A percentile compares a stretch with the other conserved stretches of the same genome.
Evolutionary conservation across 2,329 filamentous ascomycete species (phyloP).

Genomic region (Pseudogymnoascus sp.): DNA sequence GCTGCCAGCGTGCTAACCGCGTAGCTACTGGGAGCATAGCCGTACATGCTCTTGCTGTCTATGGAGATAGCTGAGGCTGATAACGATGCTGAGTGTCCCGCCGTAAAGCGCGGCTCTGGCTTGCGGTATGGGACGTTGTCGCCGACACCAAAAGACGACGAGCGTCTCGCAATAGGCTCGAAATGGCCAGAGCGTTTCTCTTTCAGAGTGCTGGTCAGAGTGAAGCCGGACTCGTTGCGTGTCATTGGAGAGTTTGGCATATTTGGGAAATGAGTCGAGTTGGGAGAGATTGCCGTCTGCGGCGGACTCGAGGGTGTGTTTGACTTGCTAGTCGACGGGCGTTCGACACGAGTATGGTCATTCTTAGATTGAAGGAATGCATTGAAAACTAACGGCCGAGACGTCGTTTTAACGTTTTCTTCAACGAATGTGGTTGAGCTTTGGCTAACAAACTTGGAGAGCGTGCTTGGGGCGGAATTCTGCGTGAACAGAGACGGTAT

Average conservation of each 20-base stretch:
- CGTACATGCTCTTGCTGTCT: constrained; percentile 34
- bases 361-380: constrained; percentile 72
- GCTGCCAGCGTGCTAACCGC: constrained; percentile 79
- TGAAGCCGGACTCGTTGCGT: constrained; percentile 84
- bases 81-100: constrained; percentile 52
- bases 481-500: constrained; percentile 71
- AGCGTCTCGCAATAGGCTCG: constrained; percentile 63
- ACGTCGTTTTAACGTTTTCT: constrained; percentile 34
- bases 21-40: constrained; percentile 76
- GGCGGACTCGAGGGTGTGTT: constrained; percentile 52
- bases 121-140: constrained; percentile 58
- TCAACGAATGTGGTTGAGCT: constrained; percentile 84
- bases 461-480: constrained; percentile 57
- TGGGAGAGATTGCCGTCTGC: constrained; percentile 55
- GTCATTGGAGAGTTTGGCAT: constrained; percentile 73
- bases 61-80: constrained; percentile 54
- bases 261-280: constrained; percentile 64
- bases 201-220: constrained; percentile 72
- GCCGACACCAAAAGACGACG: constrained; percentile 84
- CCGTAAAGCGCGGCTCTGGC: constrained; percentile 66
- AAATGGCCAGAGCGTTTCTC: constrained; percentile 96
- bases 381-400: constrained; percentile 71
- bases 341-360: constrained; percentile 57
- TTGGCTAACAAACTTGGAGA: constrained; percentile 80
- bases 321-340: constrained; percentile 67